Evolutionary conservation across 441 rosid species (phyloP).

Genomic region (Populus hybrid): DNA sequence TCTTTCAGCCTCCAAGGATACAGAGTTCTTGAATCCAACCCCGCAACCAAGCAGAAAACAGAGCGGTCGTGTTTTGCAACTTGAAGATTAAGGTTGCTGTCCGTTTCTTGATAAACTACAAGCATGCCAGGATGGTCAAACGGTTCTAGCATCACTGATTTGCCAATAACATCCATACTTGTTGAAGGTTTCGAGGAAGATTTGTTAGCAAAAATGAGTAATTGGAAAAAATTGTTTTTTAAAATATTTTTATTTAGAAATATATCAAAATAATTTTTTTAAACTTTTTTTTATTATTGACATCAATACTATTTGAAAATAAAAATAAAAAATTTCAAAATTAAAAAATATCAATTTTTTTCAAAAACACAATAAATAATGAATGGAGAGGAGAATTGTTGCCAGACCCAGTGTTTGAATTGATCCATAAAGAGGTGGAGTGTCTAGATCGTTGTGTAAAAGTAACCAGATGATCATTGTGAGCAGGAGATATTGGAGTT

Average conservation of each 20-base stretch:
- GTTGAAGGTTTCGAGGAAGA: not conserved
- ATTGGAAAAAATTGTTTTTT: conserved; percentile 3
- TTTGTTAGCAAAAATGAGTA: conserved; percentile 15
- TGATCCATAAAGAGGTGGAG: conserved; percentile 45
- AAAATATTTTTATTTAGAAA: not conserved
- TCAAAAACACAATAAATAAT: conserved; percentile 9
- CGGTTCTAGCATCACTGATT: conserved; percentile 46
- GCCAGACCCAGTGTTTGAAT: conserved; percentile 54
- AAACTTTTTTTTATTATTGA: too few species aligned
- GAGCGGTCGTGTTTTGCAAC: not conserved
- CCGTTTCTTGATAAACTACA: conserved; percentile 38
- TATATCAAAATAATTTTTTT: too few species aligned
- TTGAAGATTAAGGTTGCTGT: conserved; percentile 21
- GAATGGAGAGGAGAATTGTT: conserved; percentile 53
- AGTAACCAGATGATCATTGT: conserved; percentile 51
- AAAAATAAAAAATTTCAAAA: conserved; percentile 7
- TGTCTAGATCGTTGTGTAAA: conserved; percentile 51
- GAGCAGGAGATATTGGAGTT: conserved; percentile 46
- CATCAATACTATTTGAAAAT: too few species aligned
- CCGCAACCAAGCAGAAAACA: not conserved
- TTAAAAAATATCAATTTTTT: too few species aligned
- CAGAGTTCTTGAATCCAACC: not conserved
- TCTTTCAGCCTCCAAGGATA: conserved; percentile 53
- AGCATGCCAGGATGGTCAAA: conserved; percentile 76
- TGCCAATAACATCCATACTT: not conserved